These are phyloP conservation scores for Dichotomocladium elegans DNA, from an alignment of 371 early-diverging fungal species.

Conservation along the genomic window DNA sequence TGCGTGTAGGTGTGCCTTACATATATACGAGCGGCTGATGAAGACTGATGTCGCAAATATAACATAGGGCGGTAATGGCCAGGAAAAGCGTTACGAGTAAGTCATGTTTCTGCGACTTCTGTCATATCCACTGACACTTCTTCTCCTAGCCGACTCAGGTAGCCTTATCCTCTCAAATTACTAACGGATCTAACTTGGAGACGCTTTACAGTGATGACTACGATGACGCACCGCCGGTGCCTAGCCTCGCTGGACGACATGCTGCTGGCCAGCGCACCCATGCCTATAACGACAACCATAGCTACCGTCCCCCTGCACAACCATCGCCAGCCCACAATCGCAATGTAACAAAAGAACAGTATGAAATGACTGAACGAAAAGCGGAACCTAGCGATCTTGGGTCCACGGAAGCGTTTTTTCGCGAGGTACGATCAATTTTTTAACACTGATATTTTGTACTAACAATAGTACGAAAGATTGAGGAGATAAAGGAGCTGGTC, in stretches of 20 bases:
- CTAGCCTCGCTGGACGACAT: conserved; percentile 12
- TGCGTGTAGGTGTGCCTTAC: conserved; percentile 21
- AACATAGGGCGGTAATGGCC: conserved; percentile 23
- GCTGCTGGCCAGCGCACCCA: conserved; percentile 18
- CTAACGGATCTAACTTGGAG: neutral
- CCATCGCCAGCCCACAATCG: conserved; percentile 36
- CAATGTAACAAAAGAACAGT: conserved; percentile 30
- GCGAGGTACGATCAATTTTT: conserved; percentile 25
- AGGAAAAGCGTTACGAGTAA: conserved; percentile 45
- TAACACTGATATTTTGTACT: neutral
- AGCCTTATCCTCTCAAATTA: conserved; percentile 34
- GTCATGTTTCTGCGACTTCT: too few species aligned
- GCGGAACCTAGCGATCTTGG: conserved; percentile 9
- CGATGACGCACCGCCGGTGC: conserved; percentile 39
- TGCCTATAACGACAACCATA: conserved; percentile 20
- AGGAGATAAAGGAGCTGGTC: conserved; percentile 66
- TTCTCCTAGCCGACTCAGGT: neutral
- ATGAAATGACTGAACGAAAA: conserved; percentile 38
- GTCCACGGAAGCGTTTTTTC: conserved; percentile 46
- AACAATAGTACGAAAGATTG: conserved; percentile 42
- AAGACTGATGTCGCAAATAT: too few species aligned
- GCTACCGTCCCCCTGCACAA: conserved; percentile 38
- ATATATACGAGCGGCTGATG: too few species aligned
- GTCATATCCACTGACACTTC: neutral
- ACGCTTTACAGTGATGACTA: conserved; percentile 32